These are phyloP conservation scores for Durusdinium trenchii DNA, from an alignment of 73 alveolate species.

Conservation along the genomic window DNA sequence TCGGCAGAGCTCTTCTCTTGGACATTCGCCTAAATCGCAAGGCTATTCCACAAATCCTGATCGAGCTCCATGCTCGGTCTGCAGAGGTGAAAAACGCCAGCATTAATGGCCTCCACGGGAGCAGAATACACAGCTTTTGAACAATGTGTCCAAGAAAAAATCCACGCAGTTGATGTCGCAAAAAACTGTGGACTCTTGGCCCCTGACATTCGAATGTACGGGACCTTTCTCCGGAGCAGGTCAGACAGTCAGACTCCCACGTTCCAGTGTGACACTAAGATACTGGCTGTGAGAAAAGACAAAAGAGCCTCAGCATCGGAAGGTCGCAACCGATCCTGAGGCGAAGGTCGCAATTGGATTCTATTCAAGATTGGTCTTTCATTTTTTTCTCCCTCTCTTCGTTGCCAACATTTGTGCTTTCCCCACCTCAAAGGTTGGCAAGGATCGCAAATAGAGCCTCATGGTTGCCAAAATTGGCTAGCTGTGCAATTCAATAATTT, in stretches of 20 bases:
- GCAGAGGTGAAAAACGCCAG: conserved; percentile 86
- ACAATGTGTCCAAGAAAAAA: background rate
- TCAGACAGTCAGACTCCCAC: background rate
- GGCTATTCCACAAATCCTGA: background rate
- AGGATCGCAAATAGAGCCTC: conserved; percentile 75
- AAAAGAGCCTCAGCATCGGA: conserved; percentile 75
- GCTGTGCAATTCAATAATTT: background rate
- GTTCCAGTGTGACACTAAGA: background rate
- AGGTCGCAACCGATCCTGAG: conserved; percentile 79
- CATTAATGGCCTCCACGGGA: conserved; percentile 53
- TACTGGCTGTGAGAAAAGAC: conserved; percentile 58
- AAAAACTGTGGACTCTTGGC: too few species aligned
- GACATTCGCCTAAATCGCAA: too few species aligned
- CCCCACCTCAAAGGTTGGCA: conserved; percentile 65
- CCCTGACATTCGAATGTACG: conserved; percentile 66
- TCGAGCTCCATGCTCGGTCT: conserved; percentile 28
- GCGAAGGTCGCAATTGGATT: too few species aligned
- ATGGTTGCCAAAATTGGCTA: background rate
- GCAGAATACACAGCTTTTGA: background rate
- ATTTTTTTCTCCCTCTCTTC: too few species aligned
- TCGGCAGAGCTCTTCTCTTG: too few species aligned
- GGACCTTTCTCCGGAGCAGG: conserved; percentile 15
- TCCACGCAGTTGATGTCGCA: too few species aligned
- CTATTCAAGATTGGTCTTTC: too few species aligned
- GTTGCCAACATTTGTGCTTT: background rate